A percentile compares a stretch with the other conserved stretches of the same genome.
phyloP scores from a whole-genome alignment of 352 stramenopile species.

The Globisporangium takayamanum region DNA sequence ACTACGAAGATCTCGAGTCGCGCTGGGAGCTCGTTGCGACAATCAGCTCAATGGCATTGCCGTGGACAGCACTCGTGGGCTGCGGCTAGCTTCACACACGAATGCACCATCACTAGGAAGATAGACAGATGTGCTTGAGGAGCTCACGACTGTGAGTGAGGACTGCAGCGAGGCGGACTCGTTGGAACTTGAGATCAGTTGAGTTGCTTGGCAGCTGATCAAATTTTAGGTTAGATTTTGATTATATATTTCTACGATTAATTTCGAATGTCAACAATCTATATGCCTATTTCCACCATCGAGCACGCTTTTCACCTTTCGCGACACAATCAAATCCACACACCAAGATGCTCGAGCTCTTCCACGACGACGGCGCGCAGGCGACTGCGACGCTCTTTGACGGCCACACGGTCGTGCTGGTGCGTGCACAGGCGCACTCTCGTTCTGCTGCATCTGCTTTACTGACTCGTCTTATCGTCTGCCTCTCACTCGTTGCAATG shows the following conservation, averaged over 20 bases:
- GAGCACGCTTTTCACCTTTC: too few species aligned
- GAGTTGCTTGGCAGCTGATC: too few species aligned
- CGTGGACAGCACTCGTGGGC: conserved; percentile 9
- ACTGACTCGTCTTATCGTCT: neutral
- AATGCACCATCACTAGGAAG: neutral
- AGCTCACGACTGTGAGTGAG: too few species aligned
- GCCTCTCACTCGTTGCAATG: conserved; percentile 1
- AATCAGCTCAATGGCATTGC: conserved; percentile 6
- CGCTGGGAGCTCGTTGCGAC: conserved; percentile 9
- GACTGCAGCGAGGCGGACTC: too few species aligned
- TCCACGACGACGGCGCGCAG: neutral
- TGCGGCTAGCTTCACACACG: conserved; percentile 2
- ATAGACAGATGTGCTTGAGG: too few species aligned
- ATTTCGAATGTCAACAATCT: too few species aligned
- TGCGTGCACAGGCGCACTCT: conserved; percentile 12
- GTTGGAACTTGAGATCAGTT: too few species aligned
- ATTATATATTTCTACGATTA: too few species aligned
- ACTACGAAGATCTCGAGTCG: conserved; percentile 2
- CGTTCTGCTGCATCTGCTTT: neutral
- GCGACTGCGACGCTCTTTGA: conserved; percentile 29
- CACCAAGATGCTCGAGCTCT: conserved; percentile 11
- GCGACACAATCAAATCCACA: neutral
- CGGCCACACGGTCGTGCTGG: conserved; percentile 47
- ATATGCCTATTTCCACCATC: too few species aligned
- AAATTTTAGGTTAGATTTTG: too few species aligned